Percentiles rank a stretch among this genome's conserved stretches.
Conservation (phyloP, 257 asterid species). For the Striga asiatica region DNA sequence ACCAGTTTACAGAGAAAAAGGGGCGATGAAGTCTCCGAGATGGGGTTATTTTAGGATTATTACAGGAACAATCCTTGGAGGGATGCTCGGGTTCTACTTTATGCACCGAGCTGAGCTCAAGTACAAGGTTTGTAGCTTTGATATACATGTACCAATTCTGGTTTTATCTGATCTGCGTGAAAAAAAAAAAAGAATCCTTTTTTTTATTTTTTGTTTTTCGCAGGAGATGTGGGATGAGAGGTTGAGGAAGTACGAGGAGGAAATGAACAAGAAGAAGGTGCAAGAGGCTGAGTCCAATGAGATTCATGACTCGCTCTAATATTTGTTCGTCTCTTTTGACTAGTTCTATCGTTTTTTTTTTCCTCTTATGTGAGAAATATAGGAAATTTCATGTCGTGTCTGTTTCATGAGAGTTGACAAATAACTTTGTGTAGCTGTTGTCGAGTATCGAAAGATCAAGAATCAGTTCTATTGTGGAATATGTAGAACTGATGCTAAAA, state of each 20-base stretch:
- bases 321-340: not conserved
- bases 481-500: no score
- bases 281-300: slow-evolving; percentile 34
- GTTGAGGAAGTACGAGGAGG: slow-evolving; percentile 78
- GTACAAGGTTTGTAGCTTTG: slow-evolving; percentile 43
- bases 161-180: not conserved
- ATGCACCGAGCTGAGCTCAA: slow-evolving; percentile 81
- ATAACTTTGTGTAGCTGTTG: no score
- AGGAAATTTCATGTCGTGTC: no score
- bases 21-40: slow-evolving; percentile 41
- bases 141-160: not conserved
- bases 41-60: slow-evolving; percentile 87
- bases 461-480: not conserved
- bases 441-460: no score
- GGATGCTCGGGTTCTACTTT: slow-evolving; percentile 59
- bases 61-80: slow-evolving; percentile 64
- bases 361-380: no score
- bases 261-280: slow-evolving; percentile 36
- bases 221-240: slow-evolving; percentile 83
- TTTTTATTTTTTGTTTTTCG: not conserved
- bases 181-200: no score
- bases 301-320: slow-evolving; percentile 34
- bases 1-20: not conserved
- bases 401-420: no score
- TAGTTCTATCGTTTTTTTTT: no score